Conservation (phyloP, 2,329 filamentous ascomycete species). For the Ustulina deusta region DNA sequence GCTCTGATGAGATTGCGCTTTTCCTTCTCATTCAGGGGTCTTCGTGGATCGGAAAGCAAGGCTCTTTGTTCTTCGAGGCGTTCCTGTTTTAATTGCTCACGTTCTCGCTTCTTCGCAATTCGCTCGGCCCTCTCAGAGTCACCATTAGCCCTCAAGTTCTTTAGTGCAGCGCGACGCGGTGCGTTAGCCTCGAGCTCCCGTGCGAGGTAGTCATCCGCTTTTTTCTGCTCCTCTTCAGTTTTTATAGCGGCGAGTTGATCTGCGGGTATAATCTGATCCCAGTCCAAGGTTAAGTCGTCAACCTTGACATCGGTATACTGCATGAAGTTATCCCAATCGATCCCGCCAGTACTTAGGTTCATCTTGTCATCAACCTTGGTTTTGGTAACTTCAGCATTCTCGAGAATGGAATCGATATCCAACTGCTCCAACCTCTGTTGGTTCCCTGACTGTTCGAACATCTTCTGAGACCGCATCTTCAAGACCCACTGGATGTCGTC, state of each 20-base stretch:
- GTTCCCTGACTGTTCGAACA: constrained; percentile 98
- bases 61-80: constrained; percentile 80
- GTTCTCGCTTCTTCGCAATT: constrained; percentile 73
- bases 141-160: constrained; percentile 62
- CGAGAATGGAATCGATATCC: constrained; percentile 96
- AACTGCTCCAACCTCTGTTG: constrained; percentile 97
- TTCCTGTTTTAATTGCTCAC: constrained; percentile 75
- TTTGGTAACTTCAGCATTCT: constrained; percentile 96
- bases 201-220: constrained; percentile 84
- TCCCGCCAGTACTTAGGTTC: constrained; percentile 87
- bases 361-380: constrained; percentile 95
- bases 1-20: constrained; percentile 91
- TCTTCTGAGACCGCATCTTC: constrained; percentile 97
- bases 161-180: constrained; percentile 78
- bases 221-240: constrained; percentile 85
- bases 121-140: constrained; percentile 74
- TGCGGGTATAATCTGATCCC: constrained; percentile 98
- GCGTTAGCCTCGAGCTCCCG: constrained; percentile 87
- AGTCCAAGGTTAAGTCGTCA: constrained; percentile 81
- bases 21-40: constrained; percentile 93
- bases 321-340: constrained; percentile 91
- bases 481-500: constrained; percentile 97
- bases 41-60: constrained; percentile 82
- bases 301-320: constrained; percentile 99
- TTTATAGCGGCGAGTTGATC: constrained; percentile 92